Base-by-base conservation (phyloP, 345 rosid species). In the Cardamine occulta region DNA sequence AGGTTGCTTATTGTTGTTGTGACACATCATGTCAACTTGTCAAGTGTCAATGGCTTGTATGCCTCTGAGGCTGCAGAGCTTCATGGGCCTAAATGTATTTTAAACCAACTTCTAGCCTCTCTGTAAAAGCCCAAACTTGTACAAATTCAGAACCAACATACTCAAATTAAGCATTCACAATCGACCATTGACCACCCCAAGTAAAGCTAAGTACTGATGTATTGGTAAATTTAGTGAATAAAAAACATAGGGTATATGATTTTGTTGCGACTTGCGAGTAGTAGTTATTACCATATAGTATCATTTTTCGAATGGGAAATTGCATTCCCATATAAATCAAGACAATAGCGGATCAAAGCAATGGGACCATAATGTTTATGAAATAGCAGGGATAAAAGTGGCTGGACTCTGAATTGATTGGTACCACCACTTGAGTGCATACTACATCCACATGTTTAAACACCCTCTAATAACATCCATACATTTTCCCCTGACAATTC, bases 371-470 rank as follows among this genome's bases (percentile, higher is more conserved):
- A 12, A 28, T 56, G 21, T 26, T 8, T n/a, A 37, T 9, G 51
- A 68, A 10, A 52, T 53, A 21, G 19, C 35, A 68, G 14, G 17
- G n/a, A n/a, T n/a, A 21, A 21, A 21, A 21, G 1, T 21, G 1
- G 32, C 14, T 32, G 49, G 58, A 65, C 59, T 53, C 62, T 63
- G 19, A 51, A 62, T 18, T 13, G 32, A 51, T 62, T 11, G 61
- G 42, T 18, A 62, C 76, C 75, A 72, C 61, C 29, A 49, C 68
- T 19, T 32, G 7, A 24, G 15, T 55, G 39, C 39, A 15, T 55
- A 47, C 68, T 6, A 7, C 72, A n/a, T 74, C 78, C 78, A 74
- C 78, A 74, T 12, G 59, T 66, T 74, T 42, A 10, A 42, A 7
- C 31, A 8, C 49, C 8, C 40, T 57, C 57, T 12, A 1, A 12